Evolutionary conservation across 2,329 filamentous ascomycete genomes (phyloP).

Genomic region (Juglanconis juglandina): DNA sequence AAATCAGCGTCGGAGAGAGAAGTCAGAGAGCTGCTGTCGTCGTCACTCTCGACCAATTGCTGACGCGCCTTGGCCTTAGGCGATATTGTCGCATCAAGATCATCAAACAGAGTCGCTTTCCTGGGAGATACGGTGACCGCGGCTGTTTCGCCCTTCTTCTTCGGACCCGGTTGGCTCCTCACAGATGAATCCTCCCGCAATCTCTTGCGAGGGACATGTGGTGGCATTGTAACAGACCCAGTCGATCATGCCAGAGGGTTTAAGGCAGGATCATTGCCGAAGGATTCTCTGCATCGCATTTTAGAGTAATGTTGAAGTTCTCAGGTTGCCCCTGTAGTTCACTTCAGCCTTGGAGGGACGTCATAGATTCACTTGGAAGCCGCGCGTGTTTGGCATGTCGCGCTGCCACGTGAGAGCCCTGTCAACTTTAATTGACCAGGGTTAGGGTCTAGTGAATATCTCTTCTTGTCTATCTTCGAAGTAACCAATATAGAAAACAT

Average conservation of each 20-base stretch:
- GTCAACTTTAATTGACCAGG: too few species aligned
- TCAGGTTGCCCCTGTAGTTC: slow-evolving; percentile 3
- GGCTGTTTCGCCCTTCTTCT: slow-evolving; percentile 26
- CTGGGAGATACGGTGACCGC: slow-evolving; percentile 34
- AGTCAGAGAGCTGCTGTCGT: slow-evolving; percentile 47
- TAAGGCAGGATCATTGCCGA: background rate
- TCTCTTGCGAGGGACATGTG: slow-evolving; percentile 65
- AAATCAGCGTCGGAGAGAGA: slow-evolving; percentile 58
- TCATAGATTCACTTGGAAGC: slow-evolving; percentile 6
- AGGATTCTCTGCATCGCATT: too few species aligned
- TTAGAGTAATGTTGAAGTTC: background rate
- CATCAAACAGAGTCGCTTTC: slow-evolving; percentile 59
- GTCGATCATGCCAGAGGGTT: background rate
- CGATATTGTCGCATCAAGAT: slow-evolving; percentile 50
- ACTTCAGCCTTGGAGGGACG: background rate
- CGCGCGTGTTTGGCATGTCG: background rate
- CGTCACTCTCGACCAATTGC: slow-evolving; percentile 36
- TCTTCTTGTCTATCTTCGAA: too few species aligned
- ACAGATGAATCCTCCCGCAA: slow-evolving; percentile 44
- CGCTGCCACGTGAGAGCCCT: slow-evolving; percentile 3
- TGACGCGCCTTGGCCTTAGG: slow-evolving; percentile 22
- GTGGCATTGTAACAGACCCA: slow-evolving; percentile 54
- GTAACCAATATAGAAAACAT: too few species aligned
- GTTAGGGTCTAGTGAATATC: too few species aligned
- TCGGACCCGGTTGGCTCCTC: slow-evolving; percentile 27